Conservation (phyloP, 2,329 filamentous ascomycete species). For the Chlorencoelia australis region DNA sequence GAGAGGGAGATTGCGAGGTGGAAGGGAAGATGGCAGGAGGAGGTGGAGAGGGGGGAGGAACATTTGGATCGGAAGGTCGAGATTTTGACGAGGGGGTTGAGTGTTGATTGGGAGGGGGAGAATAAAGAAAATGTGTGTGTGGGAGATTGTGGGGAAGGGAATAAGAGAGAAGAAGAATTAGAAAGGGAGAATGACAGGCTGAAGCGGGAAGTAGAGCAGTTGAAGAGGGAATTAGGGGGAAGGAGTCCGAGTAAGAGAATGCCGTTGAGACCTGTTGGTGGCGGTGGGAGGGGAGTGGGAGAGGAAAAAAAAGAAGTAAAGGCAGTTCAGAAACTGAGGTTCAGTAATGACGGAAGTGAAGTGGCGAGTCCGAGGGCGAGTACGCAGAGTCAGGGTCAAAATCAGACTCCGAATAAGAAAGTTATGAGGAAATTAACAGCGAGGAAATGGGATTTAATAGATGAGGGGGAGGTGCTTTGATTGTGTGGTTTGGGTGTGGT, state of each 20-base stretch:
- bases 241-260: conserved; percentile 34
- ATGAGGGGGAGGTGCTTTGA: conserved; percentile 22
- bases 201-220: conserved; percentile 49
- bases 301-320: conserved; percentile 6
- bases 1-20: conserved; percentile 69
- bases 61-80: conserved; percentile 86
- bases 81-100: conserved; percentile 47
- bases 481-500: no score
- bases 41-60: conserved; percentile 71
- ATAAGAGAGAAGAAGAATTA: conserved; percentile 44
- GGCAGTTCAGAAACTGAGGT: background rate
- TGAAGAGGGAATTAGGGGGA: conserved; percentile 53
- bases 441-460: conserved; percentile 25
- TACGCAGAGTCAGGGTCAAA: background rate
- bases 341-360: background rate
- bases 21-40: conserved; percentile 67
- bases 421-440: conserved; percentile 21
- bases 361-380: background rate
- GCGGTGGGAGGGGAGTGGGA: conserved; percentile 7
- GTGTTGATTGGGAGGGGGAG: conserved; percentile 30
- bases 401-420: conserved; percentile 19
- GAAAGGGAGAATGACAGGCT: conserved; percentile 63
- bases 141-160: no score
- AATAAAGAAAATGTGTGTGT: conserved; percentile 58
- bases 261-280: background rate